These are phyloP conservation scores for Voacanga thouarsii DNA, from an alignment of 257 asterid species.

Conservation along the genomic window DNA sequence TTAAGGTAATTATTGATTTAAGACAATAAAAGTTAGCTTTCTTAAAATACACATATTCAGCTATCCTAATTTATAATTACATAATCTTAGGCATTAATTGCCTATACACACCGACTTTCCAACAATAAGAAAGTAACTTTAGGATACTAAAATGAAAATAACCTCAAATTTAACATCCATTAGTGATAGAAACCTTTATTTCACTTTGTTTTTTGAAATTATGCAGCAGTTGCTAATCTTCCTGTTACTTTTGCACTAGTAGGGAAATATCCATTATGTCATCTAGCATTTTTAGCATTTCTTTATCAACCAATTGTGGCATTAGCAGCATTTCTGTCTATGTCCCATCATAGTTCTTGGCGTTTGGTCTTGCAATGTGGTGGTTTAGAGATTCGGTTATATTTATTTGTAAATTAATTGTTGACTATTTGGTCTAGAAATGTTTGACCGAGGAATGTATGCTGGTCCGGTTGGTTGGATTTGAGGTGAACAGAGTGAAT, in stretches of 20 bases:
- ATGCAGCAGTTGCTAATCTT: neutral
- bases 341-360: neutral
- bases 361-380: neutral
- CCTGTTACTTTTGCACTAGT: too few species aligned
- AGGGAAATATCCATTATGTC: neutral
- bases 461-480: conserved; percentile 99
- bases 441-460: conserved; percentile 97
- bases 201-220: neutral
- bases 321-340: neutral
- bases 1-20: too few species aligned
- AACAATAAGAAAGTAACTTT: too few species aligned
- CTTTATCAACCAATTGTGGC: neutral
- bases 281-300: neutral
- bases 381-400: neutral
- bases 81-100: too few species aligned
- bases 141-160: too few species aligned
- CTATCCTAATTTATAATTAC: too few species aligned
- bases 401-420: neutral
- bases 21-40: too few species aligned
- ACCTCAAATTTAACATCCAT: neutral
- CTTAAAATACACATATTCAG: too few species aligned
- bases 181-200: neutral
- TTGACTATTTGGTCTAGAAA: conserved; percentile 45
- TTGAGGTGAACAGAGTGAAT: conserved; percentile 93
- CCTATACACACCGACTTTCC: too few species aligned